Base-by-base conservation (phyloP, 768 basidiomycete species). In the Calocera viscosa region DNA sequence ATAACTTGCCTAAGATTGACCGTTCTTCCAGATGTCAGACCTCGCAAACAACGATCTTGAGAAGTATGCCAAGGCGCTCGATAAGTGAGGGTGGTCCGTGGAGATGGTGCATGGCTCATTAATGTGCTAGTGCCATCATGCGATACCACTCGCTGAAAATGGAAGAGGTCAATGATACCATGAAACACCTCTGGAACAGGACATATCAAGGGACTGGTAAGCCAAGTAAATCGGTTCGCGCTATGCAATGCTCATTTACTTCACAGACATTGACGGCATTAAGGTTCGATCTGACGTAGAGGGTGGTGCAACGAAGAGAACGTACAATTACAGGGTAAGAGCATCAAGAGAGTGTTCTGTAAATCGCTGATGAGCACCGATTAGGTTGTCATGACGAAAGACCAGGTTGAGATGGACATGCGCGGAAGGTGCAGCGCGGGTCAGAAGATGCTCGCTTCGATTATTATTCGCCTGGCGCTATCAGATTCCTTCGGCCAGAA, bases 371-470 rank as follows among this genome's bases (percentile, higher is more conserved):
- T 65, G 16, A 70, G 64, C 30, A 39, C 33, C 66, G 66, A 49
- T 67, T 75, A 95, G 93, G 93, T 97, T 67, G 95, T 98, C 70
- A 98, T 99, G 95, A 91, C 89, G 65, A 99, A 99, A 79, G 94
- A 97, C 75, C 90, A 94, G 73, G 94, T 97, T 7, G 95, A 98
- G 77, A 94, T 99, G 90, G 96, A 98, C 77, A 99, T 99, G 96
- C 87, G 96, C 67, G 96, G 96, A 28, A 86, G 96, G 69, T 99
- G 96, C 77, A 94, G 91, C 17, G 96, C 96, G 0, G 96, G 96
- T 0, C 96, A 99, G 78, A 99, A 99, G 78, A 97, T 98, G 83
- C 79, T 99, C 67, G 96, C 95, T 11, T 94, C 91, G 24, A 97
- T 98, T 76, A 92, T 98, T 77, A 98, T 99, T 72, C 87, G 96